A percentile compares a stretch with the other conserved stretches of the same genome.
These are phyloP conservation scores for Alternaria sp. DNA, from an alignment of 2,329 filamentous ascomycete genomes.

Conservation along the genomic window DNA sequence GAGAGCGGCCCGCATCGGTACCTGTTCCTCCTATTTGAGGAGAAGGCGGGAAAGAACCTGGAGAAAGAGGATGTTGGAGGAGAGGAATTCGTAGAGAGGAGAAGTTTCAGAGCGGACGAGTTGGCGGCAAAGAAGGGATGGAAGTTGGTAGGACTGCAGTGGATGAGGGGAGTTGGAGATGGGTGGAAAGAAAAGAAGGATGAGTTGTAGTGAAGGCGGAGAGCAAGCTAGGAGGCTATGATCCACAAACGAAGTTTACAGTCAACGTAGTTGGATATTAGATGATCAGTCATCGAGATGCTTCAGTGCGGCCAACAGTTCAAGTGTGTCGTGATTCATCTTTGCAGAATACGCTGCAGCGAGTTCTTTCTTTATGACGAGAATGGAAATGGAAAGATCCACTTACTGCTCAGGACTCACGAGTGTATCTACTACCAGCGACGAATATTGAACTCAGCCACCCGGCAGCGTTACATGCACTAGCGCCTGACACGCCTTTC, in stretches of 20 bases:
- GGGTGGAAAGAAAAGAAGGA: conserved; percentile 41
- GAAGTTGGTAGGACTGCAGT: conserved; percentile 47
- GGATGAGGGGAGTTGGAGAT: conserved; percentile 51
- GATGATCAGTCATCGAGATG: no score
- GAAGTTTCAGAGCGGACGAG: conserved; percentile 39
- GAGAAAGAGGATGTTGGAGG: conserved; percentile 45
- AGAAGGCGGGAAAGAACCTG: conserved; percentile 33
- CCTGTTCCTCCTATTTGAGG: conserved; percentile 43
- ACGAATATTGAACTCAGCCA: not conserved
- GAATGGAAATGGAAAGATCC: not conserved
- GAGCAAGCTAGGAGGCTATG: not conserved
- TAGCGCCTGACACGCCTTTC: no score
- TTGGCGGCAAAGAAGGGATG: conserved; percentile 38
- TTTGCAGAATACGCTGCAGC: no score
- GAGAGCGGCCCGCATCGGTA: conserved; percentile 50
- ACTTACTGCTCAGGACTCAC: not conserved
- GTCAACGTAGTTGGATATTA: no score
- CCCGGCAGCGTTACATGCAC: no score
- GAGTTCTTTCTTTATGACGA: not conserved
- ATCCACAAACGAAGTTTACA: not conserved
- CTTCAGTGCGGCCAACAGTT: no score
- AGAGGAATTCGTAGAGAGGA: conserved; percentile 49
- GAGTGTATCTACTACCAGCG: not conserved
- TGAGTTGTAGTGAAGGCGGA: conserved; percentile 16
- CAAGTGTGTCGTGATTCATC: no score